Percentiles rank a stretch among this genome's conserved stretches.
Conservation (phyloP, 768 basidiomycete species). For the Cyclocybe aegerita region DNA sequence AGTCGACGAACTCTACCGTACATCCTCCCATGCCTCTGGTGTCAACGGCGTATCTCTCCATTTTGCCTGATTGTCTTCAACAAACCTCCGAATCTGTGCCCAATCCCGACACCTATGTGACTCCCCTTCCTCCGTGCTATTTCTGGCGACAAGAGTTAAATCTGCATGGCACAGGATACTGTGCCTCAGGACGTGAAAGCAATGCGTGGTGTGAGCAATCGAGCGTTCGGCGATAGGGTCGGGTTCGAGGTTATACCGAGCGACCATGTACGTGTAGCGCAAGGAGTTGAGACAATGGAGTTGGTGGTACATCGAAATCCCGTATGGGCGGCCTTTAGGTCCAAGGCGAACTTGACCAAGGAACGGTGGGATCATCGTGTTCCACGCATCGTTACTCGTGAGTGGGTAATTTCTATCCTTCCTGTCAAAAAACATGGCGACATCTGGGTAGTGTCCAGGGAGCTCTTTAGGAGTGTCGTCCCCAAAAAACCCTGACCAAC, state of each 20-base stretch:
- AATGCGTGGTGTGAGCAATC: conserved; percentile 6
- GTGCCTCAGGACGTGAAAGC: conserved; percentile 10
- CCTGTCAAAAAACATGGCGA: too few species aligned
- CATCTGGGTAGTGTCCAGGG: too few species aligned
- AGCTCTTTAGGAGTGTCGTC: too few species aligned
- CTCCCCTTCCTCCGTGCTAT: conserved; percentile 1
- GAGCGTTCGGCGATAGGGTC: background rate
- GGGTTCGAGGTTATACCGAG: conserved; percentile 4
- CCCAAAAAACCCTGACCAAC: too few species aligned
- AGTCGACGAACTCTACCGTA: too few species aligned
- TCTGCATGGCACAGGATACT: conserved; percentile 9
- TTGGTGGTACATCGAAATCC: conserved; percentile 1
- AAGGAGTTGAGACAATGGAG: conserved; percentile 8
- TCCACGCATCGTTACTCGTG: too few species aligned
- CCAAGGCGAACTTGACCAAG: conserved; percentile 1
- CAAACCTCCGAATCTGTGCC: conserved; percentile 2
- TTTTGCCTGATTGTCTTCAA: background rate
- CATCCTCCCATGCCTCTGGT: too few species aligned
- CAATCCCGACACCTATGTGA: conserved; percentile 7
- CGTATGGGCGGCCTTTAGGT: conserved; percentile 6
- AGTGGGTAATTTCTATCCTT: too few species aligned
- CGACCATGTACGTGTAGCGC: conserved; percentile 9
- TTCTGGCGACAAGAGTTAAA: background rate
- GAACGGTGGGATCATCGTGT: too few species aligned
- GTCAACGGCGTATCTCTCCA: conserved; percentile 2